Evolutionary conservation across 2,329 filamentous ascomycete genomes (phyloP).

Genomic region (Penicillium sp.): DNA sequence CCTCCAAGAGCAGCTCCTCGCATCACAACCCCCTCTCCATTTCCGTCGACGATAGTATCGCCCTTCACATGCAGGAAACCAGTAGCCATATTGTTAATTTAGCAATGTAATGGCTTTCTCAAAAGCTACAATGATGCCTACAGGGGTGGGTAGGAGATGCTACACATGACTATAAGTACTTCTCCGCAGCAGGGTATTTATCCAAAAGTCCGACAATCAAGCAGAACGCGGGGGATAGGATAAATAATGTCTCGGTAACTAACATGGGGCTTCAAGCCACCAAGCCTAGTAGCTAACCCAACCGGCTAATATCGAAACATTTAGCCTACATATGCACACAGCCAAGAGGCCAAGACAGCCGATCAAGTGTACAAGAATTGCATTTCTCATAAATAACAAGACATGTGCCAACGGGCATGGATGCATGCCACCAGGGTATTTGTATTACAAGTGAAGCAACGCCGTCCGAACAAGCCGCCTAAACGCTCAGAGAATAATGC

Average conservation of each 20-base stretch:
- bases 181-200: not conserved
- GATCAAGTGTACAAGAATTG: conserved; percentile 10
- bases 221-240: conserved; percentile 14
- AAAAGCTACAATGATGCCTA: not conserved
- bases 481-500: conserved; percentile 23
- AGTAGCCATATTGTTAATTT: conserved; percentile 29
- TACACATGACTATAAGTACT: conserved; percentile 2
- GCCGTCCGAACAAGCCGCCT: conserved; percentile 16
- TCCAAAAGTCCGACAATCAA: not conserved
- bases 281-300: not conserved
- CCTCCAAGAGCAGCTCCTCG: conserved; percentile 50
- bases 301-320: conserved; percentile 16
- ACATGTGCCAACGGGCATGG: conserved; percentile 20
- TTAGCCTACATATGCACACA: conserved; percentile 15
- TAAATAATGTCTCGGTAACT: conserved; percentile 5
- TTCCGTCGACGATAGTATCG: conserved; percentile 48
- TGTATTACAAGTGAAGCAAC: conserved; percentile 22
- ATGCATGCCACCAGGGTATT: conserved; percentile 26
- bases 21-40: conserved; percentile 50
- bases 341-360: not conserved
- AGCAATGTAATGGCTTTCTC: not conserved
- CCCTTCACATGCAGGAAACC: conserved; percentile 46
- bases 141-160: not conserved
- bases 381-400: conserved; percentile 21
- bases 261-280: not conserved